A percentile compares a stretch with the other conserved stretches of the same genome.
phyloP scores from a whole-genome alignment of 2,329 filamentous ascomycete species.

The Xylaria sp. region DNA sequence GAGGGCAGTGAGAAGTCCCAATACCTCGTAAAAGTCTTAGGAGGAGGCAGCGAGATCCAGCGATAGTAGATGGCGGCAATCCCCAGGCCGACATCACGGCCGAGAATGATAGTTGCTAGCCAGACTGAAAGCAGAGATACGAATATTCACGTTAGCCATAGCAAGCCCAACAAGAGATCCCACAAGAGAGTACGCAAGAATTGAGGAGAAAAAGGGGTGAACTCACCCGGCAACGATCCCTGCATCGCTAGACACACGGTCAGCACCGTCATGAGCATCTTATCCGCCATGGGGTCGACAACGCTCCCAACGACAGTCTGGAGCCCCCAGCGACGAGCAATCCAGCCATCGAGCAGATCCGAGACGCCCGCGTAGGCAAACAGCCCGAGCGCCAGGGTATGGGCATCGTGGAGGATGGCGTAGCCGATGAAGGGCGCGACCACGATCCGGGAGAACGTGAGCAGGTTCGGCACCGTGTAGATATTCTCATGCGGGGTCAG shows the following conservation, averaged over 20 bases:
- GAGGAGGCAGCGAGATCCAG: slow-evolving; percentile 90
- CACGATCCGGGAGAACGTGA: slow-evolving; percentile 84
- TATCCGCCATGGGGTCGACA: slow-evolving; percentile 97
- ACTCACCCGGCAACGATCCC: slow-evolving; percentile 77
- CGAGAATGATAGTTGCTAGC: slow-evolving; percentile 88
- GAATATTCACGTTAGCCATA: slow-evolving; percentile 7
- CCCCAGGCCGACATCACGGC: slow-evolving; percentile 81
- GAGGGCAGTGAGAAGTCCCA: slow-evolving; percentile 96
- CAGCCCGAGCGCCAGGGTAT: slow-evolving; percentile 79
- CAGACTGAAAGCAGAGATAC: slow-evolving; percentile 61
- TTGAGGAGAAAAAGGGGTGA: background rate
- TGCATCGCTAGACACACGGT: slow-evolving; percentile 85
- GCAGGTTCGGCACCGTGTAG: slow-evolving; percentile 92
- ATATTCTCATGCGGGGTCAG: slow-evolving; percentile 78
- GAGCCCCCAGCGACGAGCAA: slow-evolving; percentile 84
- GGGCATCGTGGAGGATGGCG: slow-evolving; percentile 81
- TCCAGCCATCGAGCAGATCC: slow-evolving; percentile 91
- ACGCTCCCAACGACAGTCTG: slow-evolving; percentile 94
- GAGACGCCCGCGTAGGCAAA: slow-evolving; percentile 92
- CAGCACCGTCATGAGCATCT: slow-evolving; percentile 90
- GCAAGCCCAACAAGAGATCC: background rate
- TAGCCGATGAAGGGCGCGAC: slow-evolving; percentile 88
- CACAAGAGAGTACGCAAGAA: background rate
- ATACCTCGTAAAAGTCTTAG: slow-evolving; percentile 90
- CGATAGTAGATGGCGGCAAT: slow-evolving; percentile 93